phyloP scores from a whole-genome alignment of 1,284 basidiomycete genomes.

The Inonotus hispidus region DNA sequence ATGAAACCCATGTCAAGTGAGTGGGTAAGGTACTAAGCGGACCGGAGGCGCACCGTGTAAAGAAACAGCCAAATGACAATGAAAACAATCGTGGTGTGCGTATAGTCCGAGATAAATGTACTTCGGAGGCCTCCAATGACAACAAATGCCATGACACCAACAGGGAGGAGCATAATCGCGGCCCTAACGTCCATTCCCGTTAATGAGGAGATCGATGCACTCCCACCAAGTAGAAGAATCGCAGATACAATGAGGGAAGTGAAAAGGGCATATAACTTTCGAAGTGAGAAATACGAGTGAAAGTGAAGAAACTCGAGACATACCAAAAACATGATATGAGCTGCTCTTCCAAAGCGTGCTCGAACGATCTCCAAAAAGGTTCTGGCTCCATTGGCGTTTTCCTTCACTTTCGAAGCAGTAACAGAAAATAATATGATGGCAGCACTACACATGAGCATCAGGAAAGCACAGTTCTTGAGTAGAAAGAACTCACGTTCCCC shows the following conservation, averaged over 20 bases:
- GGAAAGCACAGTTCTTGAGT: no score
- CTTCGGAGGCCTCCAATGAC: slow-evolving; percentile 46
- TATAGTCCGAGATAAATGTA: slow-evolving; percentile 41
- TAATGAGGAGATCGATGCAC: slow-evolving; percentile 53
- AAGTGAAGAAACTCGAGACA: slow-evolving; percentile 65
- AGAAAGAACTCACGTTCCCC: slow-evolving; percentile 46
- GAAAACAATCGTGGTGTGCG: no score
- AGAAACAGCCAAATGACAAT: no score
- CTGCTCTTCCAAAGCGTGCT: slow-evolving; percentile 47
- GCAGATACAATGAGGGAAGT: slow-evolving; percentile 61
- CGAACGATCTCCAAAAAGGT: slow-evolving; percentile 64
- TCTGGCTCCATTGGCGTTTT: slow-evolving; percentile 54
- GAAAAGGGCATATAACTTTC: no score
- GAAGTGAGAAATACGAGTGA: slow-evolving; percentile 27
- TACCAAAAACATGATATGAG: slow-evolving; percentile 60
- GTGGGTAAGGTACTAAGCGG: no score
- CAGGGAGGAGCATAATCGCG: slow-evolving; percentile 60
- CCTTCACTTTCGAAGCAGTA: slow-evolving; percentile 60
- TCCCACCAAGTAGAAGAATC: slow-evolving; percentile 57
- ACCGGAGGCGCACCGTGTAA: no score
- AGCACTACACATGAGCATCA: no score
- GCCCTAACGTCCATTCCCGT: slow-evolving; percentile 55
- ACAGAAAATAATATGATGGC: no score
- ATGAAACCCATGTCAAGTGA: no score
- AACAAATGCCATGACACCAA: slow-evolving; percentile 52